Base-by-base conservation (phyloP, 495 filamentous ascomycete genomes). In the Melanomma pulvis-pyrius region DNA sequence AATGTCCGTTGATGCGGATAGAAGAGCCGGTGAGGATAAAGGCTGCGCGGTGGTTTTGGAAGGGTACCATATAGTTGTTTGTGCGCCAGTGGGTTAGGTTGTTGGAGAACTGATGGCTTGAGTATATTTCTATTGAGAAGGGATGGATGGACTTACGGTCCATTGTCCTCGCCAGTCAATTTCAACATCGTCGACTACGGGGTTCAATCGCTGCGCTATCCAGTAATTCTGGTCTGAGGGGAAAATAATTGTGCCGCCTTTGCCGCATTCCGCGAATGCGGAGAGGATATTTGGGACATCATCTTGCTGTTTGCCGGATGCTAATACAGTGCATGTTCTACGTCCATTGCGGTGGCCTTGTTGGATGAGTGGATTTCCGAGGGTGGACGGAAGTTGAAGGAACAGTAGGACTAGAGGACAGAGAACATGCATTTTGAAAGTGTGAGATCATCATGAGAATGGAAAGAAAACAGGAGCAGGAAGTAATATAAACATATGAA, bases 41-140 rank as follows among this genome's bases (percentile, higher is more conserved):
- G 25, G 79, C 79, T 12, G 84, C 84, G 46, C 71, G 69, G 67
- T 86, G 83, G 68, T 86, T 86, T 61, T 86, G 84, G 67, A 86
- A 86, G 8, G 76, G 69, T 22, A 86, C 76, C 19, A 76, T 80
- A 65, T 84, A 86, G 24, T 74, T 80, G 64, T 85, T 80, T 55
- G 80, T 78, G 57, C 82, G 77, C 84, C 84, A 86, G 73, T 86
- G 86, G 47, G 71, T 68, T 19, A 85, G 68, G 70, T 86, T 77
- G 54, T 81, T 78, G 2, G 81, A 82, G 65, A 84, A 78, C 79
- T 82, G 50, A 15, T 26, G 15, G 12, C 22, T 17, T 48, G 6
- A 46, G 28, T 19, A 41, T 24, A 26, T 8, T 12, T 24, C 21
- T 29, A 24, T 51, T 5, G n/a, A 24, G 21, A 26, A 29, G 12